Percentiles rank a stretch among this genome's conserved stretches.
Conservation (phyloP, 768 basidiomycete species). For the Lentinula sp. region DNA sequence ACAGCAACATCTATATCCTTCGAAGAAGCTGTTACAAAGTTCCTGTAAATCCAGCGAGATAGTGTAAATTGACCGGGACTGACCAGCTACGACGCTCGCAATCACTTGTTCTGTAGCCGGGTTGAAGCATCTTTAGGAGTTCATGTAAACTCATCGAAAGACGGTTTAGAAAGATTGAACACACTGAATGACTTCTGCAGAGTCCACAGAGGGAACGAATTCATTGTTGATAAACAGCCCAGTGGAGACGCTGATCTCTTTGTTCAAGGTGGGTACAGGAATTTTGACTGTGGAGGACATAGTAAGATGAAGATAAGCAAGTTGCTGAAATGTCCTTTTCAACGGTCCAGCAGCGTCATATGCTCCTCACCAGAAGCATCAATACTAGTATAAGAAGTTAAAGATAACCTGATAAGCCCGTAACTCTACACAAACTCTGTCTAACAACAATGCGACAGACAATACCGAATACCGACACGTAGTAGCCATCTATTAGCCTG, state of each 20-base stretch:
- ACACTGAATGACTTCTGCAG: constrained; percentile 57
- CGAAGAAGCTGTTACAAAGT: constrained; percentile 39
- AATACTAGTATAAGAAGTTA: no score
- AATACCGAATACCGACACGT: no score
- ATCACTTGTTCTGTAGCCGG: constrained; percentile 76
- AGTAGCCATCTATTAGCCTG: no score
- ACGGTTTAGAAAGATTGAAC: constrained; percentile 13
- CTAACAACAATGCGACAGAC: no score
- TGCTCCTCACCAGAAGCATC: not conserved
- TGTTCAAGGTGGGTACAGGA: constrained; percentile 33
- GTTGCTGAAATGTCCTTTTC: not conserved
- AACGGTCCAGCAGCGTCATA: not conserved
- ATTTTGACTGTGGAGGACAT: constrained; percentile 43
- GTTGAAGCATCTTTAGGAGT: constrained; percentile 55
- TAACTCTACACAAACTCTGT: no score
- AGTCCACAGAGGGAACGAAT: constrained; percentile 74
- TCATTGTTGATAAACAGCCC: constrained; percentile 92
- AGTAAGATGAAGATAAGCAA: constrained; percentile 9
- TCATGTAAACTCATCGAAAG: constrained; percentile 6
- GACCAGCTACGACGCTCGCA: constrained; percentile 62
- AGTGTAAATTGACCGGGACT: not conserved
- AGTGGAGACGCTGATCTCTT: constrained; percentile 60
- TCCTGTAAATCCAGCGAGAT: not conserved
- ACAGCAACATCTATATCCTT: constrained; percentile 85
- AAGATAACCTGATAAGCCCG: no score